Percentiles rank a stretch among this genome's conserved stretches.
Evolutionary conservation across 129 eudicot genomes (phyloP).

Genomic region (Scalesia atractyloides): DNA sequence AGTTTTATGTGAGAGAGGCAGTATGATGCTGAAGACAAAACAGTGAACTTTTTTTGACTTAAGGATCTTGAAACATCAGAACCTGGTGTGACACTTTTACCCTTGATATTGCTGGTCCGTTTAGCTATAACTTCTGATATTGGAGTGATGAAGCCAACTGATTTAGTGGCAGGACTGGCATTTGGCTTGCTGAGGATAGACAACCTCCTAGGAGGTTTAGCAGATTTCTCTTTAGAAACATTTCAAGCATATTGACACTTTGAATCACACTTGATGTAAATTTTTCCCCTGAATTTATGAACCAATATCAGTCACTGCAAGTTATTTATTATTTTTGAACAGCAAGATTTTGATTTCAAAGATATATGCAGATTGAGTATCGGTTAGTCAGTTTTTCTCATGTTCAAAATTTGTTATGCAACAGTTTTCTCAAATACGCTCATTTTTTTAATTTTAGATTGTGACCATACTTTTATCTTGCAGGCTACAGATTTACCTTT

Average conservation of each 20-base stretch:
- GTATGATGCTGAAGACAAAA: constrained; percentile 78
- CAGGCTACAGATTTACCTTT: constrained; percentile 95
- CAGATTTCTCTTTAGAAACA: constrained; percentile 79
- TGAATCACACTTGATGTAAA: constrained; percentile 63
- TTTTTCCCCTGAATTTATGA: constrained; percentile 56
- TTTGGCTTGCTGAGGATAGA: constrained; percentile 68
- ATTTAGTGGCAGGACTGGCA: constrained; percentile 60
- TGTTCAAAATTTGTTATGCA: neutral
- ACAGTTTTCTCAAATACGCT: neutral
- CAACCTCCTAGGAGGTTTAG: constrained; percentile 83
- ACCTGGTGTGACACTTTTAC: constrained; percentile 52
- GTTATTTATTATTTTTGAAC: too few species aligned
- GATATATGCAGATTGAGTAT: too few species aligned
- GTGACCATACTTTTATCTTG: constrained; percentile 9
- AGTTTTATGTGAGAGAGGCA: constrained; percentile 91
- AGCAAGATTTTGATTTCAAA: too few species aligned
- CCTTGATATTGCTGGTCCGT: constrained; percentile 39
- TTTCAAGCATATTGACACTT: constrained; percentile 66
- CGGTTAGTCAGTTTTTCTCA: too few species aligned
- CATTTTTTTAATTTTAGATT: neutral
- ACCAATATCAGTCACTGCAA: too few species aligned
- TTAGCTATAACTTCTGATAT: constrained; percentile 70
- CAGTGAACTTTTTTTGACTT: constrained; percentile 51
- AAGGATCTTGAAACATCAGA: constrained; percentile 72
- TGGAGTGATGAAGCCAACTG: constrained; percentile 58